Conservation (phyloP, 192 early-diverging fungal genomes). For the Coemansia sp. region DNA sequence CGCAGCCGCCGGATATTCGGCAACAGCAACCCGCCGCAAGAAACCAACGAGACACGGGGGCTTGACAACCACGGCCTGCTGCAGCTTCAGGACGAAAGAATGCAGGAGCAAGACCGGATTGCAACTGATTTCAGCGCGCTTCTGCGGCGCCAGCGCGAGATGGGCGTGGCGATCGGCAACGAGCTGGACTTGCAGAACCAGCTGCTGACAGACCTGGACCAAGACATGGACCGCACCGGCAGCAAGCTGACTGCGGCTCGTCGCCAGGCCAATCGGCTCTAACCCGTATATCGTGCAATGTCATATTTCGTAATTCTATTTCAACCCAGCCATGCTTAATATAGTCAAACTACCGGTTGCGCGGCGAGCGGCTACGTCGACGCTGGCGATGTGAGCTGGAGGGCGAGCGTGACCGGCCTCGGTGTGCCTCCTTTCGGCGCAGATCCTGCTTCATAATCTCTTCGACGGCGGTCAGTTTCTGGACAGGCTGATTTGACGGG, state of each 20-base stretch:
- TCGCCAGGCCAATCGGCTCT: constrained; percentile 76
- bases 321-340: too few relatives aligned
- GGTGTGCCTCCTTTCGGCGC: constrained; percentile 13
- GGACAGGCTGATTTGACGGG: neutral
- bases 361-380: constrained; percentile 5
- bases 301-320: constrained; percentile 2
- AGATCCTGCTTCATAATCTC: constrained; percentile 23
- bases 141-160: constrained; percentile 78
- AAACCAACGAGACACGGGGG: constrained; percentile 77
- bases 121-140: constrained; percentile 74
- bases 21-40: constrained; percentile 58
- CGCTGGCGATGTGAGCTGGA: neutral
- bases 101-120: constrained; percentile 80
- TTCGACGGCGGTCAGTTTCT: constrained; percentile 14
- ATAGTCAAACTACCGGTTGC: neutral
- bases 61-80: constrained; percentile 76
- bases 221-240: constrained; percentile 72
- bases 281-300: too few relatives aligned
- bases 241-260: constrained; percentile 71
- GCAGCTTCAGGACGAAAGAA: constrained; percentile 70
- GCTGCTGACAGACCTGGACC: constrained; percentile 80
- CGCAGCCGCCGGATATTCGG: constrained; percentile 70
- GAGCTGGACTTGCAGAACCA: constrained; percentile 93
- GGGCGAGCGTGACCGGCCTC: constrained; percentile 33
- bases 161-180: constrained; percentile 82